These are phyloP conservation scores for Candida qinlingensis DNA, from an alignment of 805 yeast species.

Conservation along the genomic window DNA sequence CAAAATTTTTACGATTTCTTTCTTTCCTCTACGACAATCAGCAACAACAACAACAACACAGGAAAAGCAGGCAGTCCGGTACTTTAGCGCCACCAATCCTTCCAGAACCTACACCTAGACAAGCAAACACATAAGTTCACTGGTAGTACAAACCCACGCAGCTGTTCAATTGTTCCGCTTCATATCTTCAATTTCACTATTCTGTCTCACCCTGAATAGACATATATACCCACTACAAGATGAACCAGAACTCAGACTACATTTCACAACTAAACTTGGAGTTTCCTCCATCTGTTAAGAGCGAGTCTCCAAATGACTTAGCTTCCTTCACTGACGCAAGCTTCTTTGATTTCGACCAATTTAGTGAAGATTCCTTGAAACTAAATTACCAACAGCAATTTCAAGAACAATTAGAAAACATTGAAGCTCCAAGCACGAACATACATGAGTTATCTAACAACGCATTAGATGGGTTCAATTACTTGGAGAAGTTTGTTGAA, in stretches of 20 bases:
- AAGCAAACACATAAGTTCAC: background rate
- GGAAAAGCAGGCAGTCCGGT: too few species aligned
- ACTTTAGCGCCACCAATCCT: too few species aligned
- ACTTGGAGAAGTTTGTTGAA: slow-evolving; percentile 1
- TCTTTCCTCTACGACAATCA: background rate
- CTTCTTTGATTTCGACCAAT: slow-evolving; percentile 23
- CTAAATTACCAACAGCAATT: slow-evolving; percentile 5
- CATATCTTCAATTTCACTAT: background rate
- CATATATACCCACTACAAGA: background rate
- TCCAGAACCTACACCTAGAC: too few species aligned
- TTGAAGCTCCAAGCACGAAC: background rate
- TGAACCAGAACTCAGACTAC: slow-evolving; percentile 1
- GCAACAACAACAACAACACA: background rate
- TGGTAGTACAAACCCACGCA: background rate
- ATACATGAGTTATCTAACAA: background rate
- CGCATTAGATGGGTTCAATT: background rate
- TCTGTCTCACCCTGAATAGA: background rate
- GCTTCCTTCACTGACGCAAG: slow-evolving; percentile 17
- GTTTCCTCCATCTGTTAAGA: slow-evolving; percentile 3
- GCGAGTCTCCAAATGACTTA: slow-evolving; percentile 9
- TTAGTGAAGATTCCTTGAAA: slow-evolving; percentile 10
- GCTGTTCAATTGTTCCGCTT: background rate
- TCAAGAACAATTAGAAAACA: background rate
- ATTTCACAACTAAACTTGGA: slow-evolving; percentile 17
- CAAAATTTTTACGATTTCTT: background rate